A percentile compares a stretch with the other conserved stretches of the same genome.
These are phyloP conservation scores for Zangia roseola DNA, from an alignment of 768 basidiomycete genomes.

Conservation along the genomic window DNA sequence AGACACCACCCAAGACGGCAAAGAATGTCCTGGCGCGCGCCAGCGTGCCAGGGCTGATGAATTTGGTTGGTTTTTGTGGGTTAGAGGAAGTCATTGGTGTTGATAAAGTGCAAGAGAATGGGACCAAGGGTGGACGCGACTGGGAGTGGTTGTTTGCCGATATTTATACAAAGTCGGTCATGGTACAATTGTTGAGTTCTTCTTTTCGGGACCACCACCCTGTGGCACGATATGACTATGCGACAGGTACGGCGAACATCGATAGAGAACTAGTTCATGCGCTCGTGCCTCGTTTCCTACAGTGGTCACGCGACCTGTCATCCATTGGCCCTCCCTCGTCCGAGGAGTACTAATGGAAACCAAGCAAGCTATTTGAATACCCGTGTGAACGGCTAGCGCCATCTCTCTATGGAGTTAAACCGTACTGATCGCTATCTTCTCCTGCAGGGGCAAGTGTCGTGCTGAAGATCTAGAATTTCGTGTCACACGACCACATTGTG, in stretches of 20 bases:
- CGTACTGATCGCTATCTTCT: background rate
- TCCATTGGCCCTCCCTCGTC: background rate
- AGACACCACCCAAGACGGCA: slow-evolving; percentile 48
- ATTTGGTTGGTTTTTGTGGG: background rate
- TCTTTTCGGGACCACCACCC: slow-evolving; percentile 8
- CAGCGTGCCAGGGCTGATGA: slow-evolving; percentile 18
- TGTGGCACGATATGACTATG: background rate
- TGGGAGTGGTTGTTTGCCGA: slow-evolving; percentile 9
- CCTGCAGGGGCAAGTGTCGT: background rate
- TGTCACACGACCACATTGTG: slow-evolving; percentile 18
- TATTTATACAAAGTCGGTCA: slow-evolving; percentile 9
- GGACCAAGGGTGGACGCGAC: background rate
- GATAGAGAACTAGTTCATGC: background rate
- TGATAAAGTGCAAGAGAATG: background rate
- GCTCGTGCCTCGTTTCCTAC: background rate
- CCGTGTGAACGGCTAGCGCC: background rate
- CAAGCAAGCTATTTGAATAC: background rate
- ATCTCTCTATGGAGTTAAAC: background rate
- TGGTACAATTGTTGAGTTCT: background rate
- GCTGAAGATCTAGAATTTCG: background rate
- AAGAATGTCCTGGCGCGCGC: slow-evolving; percentile 32
- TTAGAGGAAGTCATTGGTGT: slow-evolving; percentile 5
- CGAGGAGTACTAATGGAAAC: background rate
- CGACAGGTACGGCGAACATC: background rate
- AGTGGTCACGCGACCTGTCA: slow-evolving; percentile 16